Base-by-base conservation (phyloP, 2,329 filamentous ascomycete genomes). In the Verticillium nubilum region DNA sequence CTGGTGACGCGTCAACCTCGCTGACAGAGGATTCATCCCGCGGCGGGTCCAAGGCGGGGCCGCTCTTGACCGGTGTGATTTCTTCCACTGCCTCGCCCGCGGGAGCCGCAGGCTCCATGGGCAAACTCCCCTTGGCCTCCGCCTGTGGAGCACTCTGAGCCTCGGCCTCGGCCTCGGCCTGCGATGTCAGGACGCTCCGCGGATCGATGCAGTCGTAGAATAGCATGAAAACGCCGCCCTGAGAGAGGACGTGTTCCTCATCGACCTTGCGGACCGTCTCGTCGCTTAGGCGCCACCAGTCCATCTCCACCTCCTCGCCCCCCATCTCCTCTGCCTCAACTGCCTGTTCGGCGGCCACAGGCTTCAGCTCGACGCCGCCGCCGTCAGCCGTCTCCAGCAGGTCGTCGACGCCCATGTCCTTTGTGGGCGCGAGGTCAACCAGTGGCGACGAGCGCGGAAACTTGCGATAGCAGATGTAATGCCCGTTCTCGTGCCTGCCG, bases 251-350 rank as follows among this genome's bases (percentile, higher is more conserved):
- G 28, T 83, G 82, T 12, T 87, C 81, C 70, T 97, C 91, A 23
- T 84, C 84, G 26, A 93, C 89, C 64, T 84, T 80, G 62, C 80
- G 85, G 7, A 98, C 93, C 63, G 89, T 87, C 61, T 97, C 91
- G 67, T 98, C 94, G 71, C 94, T 98, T 28, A 98, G 80, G 17
- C 90, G 83, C 88, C 92, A 99, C 95, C 95, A 98, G 61, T 85
- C 83, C 64, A 83, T 78, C 15, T 77, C 65, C 27, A 66, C 70
- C 35, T 73, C 70, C 67, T 61, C 62, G 3, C 58, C 62, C 13
- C 42, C 58, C 17, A 58, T 55, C 7, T 50, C 27, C 1, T 62
- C 60, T 57, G 29, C 37, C 19, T n/a, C n/a, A n/a, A 12, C 52
- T 12, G 52, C 27, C 52, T 53, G 23, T 19, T 47, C n/a, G 54